A percentile compares a stretch with the other conserved stretches of the same genome.
Conservation (phyloP, 805 yeast genomes). For the Millerozyma acaciae region DNA sequence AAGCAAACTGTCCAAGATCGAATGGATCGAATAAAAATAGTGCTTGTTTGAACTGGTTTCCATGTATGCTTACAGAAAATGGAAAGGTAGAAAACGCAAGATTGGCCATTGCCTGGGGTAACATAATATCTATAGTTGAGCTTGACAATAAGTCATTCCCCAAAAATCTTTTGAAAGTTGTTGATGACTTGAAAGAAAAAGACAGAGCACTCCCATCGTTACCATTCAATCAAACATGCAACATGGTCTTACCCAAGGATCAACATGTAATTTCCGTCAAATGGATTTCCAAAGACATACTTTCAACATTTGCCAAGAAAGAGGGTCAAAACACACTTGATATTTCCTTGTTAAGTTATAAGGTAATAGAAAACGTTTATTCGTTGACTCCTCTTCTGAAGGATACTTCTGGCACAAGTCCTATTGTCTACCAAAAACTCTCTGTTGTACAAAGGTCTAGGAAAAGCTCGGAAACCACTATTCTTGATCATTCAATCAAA, state of each 20-base stretch:
- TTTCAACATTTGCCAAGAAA: conserved; percentile 20
- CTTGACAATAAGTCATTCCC: conserved; percentile 37
- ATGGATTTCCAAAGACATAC: conserved; percentile 44
- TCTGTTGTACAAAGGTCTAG: conserved; percentile 1
- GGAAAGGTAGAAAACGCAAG: conserved; percentile 29
- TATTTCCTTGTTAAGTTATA: not conserved
- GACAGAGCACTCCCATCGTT: conserved; percentile 31
- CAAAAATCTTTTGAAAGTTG: conserved; percentile 17
- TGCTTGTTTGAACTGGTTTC: conserved; percentile 64
- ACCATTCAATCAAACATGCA: conserved; percentile 20
- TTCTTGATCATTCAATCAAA: conserved; percentile 15
- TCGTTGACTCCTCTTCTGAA: not conserved
- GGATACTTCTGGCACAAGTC: not conserved
- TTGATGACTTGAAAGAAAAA: conserved; percentile 33
- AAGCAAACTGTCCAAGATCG: conserved; percentile 42
- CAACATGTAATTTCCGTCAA: conserved; percentile 45
- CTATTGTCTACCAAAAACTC: not conserved
- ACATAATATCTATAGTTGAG: conserved; percentile 53
- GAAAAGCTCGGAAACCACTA: too few species aligned
- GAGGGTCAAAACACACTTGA: conserved; percentile 2
- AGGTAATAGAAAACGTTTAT: not conserved
- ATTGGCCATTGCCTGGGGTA: conserved; percentile 70
- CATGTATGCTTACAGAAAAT: conserved; percentile 34
- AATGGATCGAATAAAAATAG: conserved; percentile 19
- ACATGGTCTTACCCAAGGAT: conserved; percentile 16